Conservation (phyloP, 1,284 basidiomycete species). For the Cryptococcus deneoformans region DNA sequence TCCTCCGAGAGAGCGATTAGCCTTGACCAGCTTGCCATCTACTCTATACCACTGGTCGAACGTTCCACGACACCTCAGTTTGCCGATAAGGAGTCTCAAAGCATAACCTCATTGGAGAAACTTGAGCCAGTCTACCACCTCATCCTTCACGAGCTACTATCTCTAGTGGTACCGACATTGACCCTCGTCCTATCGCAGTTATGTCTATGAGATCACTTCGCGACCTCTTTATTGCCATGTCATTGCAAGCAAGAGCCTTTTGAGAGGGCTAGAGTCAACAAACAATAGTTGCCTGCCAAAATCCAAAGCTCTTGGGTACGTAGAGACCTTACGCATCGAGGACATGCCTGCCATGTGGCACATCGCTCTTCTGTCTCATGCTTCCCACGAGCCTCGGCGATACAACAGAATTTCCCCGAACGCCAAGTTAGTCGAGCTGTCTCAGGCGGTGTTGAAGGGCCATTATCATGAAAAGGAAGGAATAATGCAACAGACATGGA, state of each 20-base stretch:
- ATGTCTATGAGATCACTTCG: neutral
- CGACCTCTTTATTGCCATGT: neutral
- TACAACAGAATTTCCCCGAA: neutral
- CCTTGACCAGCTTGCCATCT: too few relatives aligned
- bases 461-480: neutral
- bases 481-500: too few relatives aligned
- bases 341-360: neutral
- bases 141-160: neutral
- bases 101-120: too few relatives aligned
- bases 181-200: neutral
- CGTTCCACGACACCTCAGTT: too few relatives aligned
- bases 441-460: neutral
- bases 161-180: neutral
- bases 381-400: neutral
- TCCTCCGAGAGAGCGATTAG: too few relatives aligned
- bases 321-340: neutral
- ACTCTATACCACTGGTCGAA: too few relatives aligned
- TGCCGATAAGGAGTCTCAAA: too few relatives aligned
- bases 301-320: neutral
- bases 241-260: neutral
- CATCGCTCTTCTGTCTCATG: neutral
- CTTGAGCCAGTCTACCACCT: too few relatives aligned
- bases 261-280: neutral
- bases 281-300: neutral
- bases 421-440: neutral